Evolutionary conservation across 225 moss, liverwort and hornwort species (phyloP).

Genomic region (Asterella californica): DNA sequence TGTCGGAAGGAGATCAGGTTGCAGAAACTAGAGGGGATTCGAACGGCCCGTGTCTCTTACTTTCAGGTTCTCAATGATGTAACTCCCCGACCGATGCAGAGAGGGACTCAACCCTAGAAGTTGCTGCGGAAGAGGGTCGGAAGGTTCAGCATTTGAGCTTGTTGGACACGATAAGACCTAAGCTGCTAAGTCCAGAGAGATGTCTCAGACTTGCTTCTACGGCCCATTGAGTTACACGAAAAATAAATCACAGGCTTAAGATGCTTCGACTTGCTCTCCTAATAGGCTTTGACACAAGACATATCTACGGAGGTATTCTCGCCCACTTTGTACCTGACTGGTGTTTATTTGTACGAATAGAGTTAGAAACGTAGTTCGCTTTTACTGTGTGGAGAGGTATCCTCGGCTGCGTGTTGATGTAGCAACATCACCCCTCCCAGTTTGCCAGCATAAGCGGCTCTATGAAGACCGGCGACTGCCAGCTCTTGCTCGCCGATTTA

Average conservation of each 20-base stretch:
- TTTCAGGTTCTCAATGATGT: too few species aligned
- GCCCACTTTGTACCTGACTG: not conserved
- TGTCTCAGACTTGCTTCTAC: too few species aligned
- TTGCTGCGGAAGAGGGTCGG: too few species aligned
- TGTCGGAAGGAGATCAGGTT: too few species aligned
- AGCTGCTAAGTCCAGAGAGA: too few species aligned
- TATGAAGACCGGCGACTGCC: constrained; percentile 65
- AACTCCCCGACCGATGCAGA: too few species aligned
- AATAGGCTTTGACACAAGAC: not conserved
- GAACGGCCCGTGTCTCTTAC: too few species aligned
- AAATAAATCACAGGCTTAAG: not conserved
- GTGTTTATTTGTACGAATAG: not conserved
- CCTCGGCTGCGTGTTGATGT: constrained; percentile 57
- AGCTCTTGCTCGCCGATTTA: constrained; percentile 55
- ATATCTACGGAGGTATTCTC: not conserved
- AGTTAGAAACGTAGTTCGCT: not conserved
- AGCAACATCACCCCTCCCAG: constrained; percentile 51
- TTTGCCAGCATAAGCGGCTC: constrained; percentile 67
- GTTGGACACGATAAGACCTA: too few species aligned
- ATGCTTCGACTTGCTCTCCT: not conserved
- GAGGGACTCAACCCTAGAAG: too few species aligned
- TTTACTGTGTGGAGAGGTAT: constrained; percentile 55
- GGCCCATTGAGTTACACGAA: not conserved
- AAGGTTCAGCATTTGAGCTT: too few species aligned
- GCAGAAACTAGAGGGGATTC: too few species aligned